These are phyloP conservation scores for Polytolypa hystricis DNA, from an alignment of 2,329 filamentous ascomycete genomes.

Conservation along the genomic window DNA sequence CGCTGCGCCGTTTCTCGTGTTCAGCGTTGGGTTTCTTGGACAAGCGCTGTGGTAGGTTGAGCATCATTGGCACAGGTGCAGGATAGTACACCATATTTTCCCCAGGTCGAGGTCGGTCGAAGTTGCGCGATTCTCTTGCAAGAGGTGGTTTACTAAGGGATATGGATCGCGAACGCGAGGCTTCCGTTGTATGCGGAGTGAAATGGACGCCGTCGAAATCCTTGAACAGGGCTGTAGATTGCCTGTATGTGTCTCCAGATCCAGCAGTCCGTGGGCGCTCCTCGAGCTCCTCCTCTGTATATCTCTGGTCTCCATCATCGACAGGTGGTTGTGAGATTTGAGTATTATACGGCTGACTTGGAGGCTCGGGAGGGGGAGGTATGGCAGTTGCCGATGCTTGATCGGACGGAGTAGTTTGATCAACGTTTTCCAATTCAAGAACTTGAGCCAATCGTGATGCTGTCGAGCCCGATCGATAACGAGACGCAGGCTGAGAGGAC, in stretches of 20 bases:
- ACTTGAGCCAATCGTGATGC: slow-evolving; percentile 29
- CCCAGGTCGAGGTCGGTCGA: slow-evolving; percentile 42
- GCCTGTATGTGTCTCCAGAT: slow-evolving; percentile 37
- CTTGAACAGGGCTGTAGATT: slow-evolving; percentile 33
- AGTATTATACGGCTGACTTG: neutral
- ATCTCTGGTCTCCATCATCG: neutral
- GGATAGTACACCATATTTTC: slow-evolving; percentile 91
- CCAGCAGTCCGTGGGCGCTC: slow-evolving; percentile 29
- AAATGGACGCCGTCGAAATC: slow-evolving; percentile 43
- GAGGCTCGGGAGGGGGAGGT: slow-evolving; percentile 12
- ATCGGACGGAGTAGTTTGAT: slow-evolving; percentile 16
- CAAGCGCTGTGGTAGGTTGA: slow-evolving; percentile 81
- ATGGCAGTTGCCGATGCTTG: slow-evolving; percentile 13
- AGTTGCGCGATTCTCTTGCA: slow-evolving; percentile 27
- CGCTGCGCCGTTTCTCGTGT: slow-evolving; percentile 60
- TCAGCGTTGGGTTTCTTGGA: slow-evolving; percentile 58
- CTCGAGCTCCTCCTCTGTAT: neutral
- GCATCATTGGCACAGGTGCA: slow-evolving; percentile 82
- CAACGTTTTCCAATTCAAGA: slow-evolving; percentile 29
- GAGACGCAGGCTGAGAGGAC: slow-evolving; percentile 18
- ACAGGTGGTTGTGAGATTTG: neutral
- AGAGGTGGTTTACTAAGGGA: slow-evolving; percentile 31
- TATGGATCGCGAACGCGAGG: slow-evolving; percentile 20
- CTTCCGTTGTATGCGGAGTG: slow-evolving; percentile 18
- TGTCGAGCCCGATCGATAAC: slow-evolving; percentile 26